Percentiles rank a stretch among this genome's conserved stretches.
Conservation (phyloP, 306 rosid genomes). For the Clitoria ternatea region DNA sequence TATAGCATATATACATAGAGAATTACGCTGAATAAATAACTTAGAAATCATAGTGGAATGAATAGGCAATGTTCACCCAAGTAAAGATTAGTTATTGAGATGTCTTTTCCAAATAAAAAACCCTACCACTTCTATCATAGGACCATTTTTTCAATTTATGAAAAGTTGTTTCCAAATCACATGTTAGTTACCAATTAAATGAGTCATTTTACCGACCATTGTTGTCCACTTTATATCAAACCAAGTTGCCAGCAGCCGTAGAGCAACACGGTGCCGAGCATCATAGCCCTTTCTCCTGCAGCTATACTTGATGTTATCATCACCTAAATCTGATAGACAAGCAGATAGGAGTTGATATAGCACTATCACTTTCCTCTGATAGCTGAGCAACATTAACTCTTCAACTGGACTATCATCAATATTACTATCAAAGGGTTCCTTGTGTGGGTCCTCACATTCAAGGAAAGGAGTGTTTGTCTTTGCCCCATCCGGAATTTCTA, state of each 20-base stretch:
- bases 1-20: not conserved
- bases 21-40: constrained; percentile 21
- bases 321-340: constrained; percentile 66
- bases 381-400: constrained; percentile 59
- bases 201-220: constrained; percentile 57
- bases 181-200: constrained; percentile 14
- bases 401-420: constrained; percentile 48
- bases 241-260: constrained; percentile 84
- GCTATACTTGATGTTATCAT: constrained; percentile 39
- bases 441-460: constrained; percentile 32
- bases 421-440: constrained; percentile 24
- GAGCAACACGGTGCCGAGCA: constrained; percentile 82
- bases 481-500: constrained; percentile 32
- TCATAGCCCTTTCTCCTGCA: constrained; percentile 76
- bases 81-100: not conserved
- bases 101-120: not conserved
- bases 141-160: constrained; percentile 12
- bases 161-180: constrained; percentile 1
- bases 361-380: constrained; percentile 75
- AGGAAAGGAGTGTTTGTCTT: constrained; percentile 27
- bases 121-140: not conserved
- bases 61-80: not conserved
- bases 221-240: constrained; percentile 77
- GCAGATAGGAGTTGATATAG: constrained; percentile 81
- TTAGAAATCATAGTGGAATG: constrained; percentile 6